Percentiles rank a stretch among this genome's conserved stretches.
phyloP scores from a whole-genome alignment of 78 protist genomes.

The Anaeramoeba ignava region DNA sequence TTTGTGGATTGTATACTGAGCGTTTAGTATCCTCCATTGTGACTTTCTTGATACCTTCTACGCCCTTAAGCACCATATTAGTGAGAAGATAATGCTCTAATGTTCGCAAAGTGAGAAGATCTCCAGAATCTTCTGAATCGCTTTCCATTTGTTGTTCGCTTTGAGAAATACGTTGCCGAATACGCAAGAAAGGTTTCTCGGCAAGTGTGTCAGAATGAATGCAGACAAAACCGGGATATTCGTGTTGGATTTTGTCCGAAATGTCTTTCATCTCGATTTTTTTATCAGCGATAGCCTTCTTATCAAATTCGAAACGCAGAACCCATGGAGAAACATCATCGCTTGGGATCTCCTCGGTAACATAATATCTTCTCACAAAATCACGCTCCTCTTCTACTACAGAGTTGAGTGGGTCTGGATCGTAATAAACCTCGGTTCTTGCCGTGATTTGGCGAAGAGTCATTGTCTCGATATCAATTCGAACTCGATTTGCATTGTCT shows the following conservation, averaged over 20 bases:
- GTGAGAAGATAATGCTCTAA: conserved; percentile 53
- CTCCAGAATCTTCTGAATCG: conserved; percentile 17
- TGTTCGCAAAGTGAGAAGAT: conserved; percentile 34
- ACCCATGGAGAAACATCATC: background rate
- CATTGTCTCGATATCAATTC: conserved; percentile 57
- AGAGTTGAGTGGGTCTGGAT: conserved; percentile 68
- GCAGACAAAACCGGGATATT: background rate
- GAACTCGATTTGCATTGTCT: conserved; percentile 22
- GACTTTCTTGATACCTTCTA: conserved; percentile 62
- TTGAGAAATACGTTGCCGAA: background rate
- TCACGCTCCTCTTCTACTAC: conserved; percentile 62
- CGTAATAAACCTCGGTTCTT: conserved; percentile 78
- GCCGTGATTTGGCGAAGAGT: conserved; percentile 52
- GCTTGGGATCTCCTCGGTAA: background rate
- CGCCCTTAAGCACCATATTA: conserved; percentile 56
- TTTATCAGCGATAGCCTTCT: background rate
- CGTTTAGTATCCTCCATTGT: conserved; percentile 20
- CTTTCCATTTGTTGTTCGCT: background rate
- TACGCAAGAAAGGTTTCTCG: background rate
- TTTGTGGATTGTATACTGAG: background rate
- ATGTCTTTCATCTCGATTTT: background rate
- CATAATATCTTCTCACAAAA: conserved; percentile 50
- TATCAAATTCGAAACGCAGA: background rate
- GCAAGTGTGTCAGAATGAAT: background rate
- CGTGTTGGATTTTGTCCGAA: background rate